Evolutionary conservation across 768 basidiomycete species (phyloP).

Genomic region (Agaricus bisporus): DNA sequence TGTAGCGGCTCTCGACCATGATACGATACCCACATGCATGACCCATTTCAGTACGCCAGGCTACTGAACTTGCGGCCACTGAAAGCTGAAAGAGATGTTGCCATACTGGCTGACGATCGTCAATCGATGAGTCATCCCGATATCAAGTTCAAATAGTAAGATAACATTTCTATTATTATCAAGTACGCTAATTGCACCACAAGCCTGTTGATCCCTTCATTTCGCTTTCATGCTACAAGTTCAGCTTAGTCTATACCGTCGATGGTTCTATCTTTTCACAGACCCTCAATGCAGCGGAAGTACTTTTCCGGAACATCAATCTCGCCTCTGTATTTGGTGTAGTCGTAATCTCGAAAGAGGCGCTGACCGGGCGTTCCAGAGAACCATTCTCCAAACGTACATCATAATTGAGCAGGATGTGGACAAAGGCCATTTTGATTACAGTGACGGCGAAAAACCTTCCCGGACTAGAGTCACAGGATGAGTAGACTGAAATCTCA

Average conservation of each 20-base stretch:
- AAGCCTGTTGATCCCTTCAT: not conserved
- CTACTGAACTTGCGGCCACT: no score
- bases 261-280: not conserved
- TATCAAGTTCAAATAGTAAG: no score
- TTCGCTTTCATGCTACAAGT: not conserved
- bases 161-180: not conserved
- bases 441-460: conserved; percentile 35
- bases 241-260: no score
- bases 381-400: conserved; percentile 17
- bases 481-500: not conserved
- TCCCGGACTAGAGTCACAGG: conserved; percentile 24
- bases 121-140: no score
- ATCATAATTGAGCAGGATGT: conserved; percentile 33
- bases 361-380: conserved; percentile 2
- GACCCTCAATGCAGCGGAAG: not conserved
- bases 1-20: no score
- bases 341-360: not conserved
- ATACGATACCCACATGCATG: no score
- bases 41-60: no score
- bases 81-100: no score
- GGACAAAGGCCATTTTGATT: conserved; percentile 30
- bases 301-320: conserved; percentile 11
- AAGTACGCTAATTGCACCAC: not conserved
- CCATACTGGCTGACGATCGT: no score
- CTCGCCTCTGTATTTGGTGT: conserved; percentile 3